Evolutionary conservation across 2,329 filamentous ascomycete species (phyloP), one percentile per base, ranked within the genome.

Genomic region (Aureobasidium sp.): DNA sequence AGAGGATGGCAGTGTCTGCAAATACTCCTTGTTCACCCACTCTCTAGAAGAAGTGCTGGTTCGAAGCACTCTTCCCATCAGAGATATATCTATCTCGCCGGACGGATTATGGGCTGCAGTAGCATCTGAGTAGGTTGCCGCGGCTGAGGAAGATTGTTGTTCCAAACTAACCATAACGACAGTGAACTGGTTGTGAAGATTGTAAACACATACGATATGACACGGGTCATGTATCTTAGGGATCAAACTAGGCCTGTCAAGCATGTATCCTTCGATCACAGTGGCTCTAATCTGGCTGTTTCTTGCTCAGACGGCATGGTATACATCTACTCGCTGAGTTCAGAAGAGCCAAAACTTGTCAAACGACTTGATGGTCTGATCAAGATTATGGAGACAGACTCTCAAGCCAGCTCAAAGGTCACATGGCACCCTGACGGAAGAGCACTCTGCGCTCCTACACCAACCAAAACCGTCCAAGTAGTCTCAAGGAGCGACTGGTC

Each of bases 381-480:
- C 67, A 87, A 86, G 64, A 82, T 83, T 21, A 74, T 93, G 3
- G 92, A 97, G 62, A 82, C 85, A 1, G 90, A 94, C 48, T 82
- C 86, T 1, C 89, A 95, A 64, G 81, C 84, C 6, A 91, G 87
- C 65, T 87, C 90, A 4, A 83, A 82, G 69, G 85, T 88, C 6
- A 83, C 85, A 0, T 99, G 94, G 94, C 94, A 97, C 75, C 95
- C 95, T 0, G 93, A 97, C 71, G 93, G 94, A 25, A 85, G 90
- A 66, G 90, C 92, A 3, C 96, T 99, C 74, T 92, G 90, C 1
- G 86, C 89, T 25, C 86, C 91, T 0, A 96, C 92, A 25, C 83
- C 88, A 0, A 91, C 88, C 2, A 27, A 84, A 87, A 88, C 96
- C 71, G 85, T 96, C 32, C 88, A 95, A 69, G 84, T 97, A 42